These are phyloP conservation scores for Rhizopus arrhizus DNA, from an alignment of 371 early-diverging fungal genomes.

Conservation along the genomic window DNA sequence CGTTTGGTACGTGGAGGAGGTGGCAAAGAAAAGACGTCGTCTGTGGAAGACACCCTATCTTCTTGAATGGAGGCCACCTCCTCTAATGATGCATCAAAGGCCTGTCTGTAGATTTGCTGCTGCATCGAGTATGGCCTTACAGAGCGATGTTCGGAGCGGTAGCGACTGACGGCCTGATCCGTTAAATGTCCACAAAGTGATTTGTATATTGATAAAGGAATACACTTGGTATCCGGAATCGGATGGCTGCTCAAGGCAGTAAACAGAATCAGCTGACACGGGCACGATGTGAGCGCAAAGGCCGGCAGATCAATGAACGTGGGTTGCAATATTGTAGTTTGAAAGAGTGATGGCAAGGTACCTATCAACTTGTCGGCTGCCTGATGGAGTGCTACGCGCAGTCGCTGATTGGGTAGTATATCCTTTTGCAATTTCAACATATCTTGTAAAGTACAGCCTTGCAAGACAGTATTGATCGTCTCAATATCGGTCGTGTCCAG, in stretches of 20 bases:
- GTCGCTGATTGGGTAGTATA: constrained; percentile 8
- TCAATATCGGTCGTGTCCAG: constrained; percentile 25
- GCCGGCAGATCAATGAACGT: constrained; percentile 42
- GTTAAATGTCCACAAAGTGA: constrained; percentile 34
- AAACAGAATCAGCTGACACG: constrained; percentile 45
- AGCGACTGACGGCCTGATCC: constrained; percentile 32
- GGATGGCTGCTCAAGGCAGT: constrained; percentile 34
- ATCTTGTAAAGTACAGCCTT: constrained; percentile 31
- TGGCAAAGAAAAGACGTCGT: constrained; percentile 17
- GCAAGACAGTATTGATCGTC: constrained; percentile 20
- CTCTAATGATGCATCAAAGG: neutral
- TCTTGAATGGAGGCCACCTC: no score
- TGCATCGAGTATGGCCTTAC: constrained; percentile 19
- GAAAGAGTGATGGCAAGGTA: constrained; percentile 26
- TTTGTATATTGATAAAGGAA: constrained; percentile 35
- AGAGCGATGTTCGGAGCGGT: constrained; percentile 7
- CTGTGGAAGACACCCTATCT: neutral
- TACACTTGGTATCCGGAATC: constrained; percentile 35
- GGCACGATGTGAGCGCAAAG: constrained; percentile 32
- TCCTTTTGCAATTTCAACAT: constrained; percentile 12
- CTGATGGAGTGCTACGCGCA: constrained; percentile 29
- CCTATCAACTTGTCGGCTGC: constrained; percentile 30
- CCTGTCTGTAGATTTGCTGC: constrained; percentile 24
- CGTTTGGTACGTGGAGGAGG: constrained; percentile 36
- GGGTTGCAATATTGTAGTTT: constrained; percentile 29